These are phyloP conservation scores for Arabidopsis suecica DNA, from an alignment of 345 rosid genomes.

Conservation along the genomic window DNA sequence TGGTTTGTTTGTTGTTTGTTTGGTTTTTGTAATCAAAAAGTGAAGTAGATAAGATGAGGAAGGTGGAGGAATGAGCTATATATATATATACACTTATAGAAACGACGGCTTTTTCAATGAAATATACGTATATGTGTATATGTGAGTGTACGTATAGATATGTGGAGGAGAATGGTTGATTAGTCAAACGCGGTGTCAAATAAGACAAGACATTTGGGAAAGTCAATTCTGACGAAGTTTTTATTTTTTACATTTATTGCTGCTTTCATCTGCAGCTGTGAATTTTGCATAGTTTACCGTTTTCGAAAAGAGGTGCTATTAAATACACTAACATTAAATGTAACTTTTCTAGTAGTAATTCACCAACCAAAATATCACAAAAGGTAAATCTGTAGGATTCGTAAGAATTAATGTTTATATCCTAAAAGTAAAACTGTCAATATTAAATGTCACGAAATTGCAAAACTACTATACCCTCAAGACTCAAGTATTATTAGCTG, in stretches of 20 bases:
- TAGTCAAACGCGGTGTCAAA: slow-evolving; percentile 43
- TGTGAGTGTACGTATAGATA: slow-evolving; percentile 18
- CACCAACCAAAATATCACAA: slow-evolving; percentile 4
- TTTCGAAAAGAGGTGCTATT: background rate
- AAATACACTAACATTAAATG: no score
- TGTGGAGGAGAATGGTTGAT: slow-evolving; percentile 30
- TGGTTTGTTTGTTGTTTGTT: slow-evolving; percentile 6
- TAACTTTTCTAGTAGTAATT: background rate
- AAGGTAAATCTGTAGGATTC: background rate
- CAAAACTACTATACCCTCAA: background rate
- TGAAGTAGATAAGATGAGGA: slow-evolving; percentile 30
- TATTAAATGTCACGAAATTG: background rate
- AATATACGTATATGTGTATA: background rate
- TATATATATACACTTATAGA: slow-evolving; percentile 10
- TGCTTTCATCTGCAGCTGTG: slow-evolving; percentile 7
- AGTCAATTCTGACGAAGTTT: slow-evolving; percentile 31
- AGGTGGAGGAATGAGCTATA: slow-evolving; percentile 6
- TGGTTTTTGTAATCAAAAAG: slow-evolving; percentile 17
- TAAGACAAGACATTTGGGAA: slow-evolving; percentile 2
- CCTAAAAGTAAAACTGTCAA: slow-evolving; percentile 4
- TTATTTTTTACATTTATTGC: slow-evolving; percentile 6
- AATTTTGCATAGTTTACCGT: slow-evolving; percentile 11
- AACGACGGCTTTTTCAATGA: slow-evolving; percentile 1
- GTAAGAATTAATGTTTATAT: background rate
- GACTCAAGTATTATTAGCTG: background rate